Evolutionary conservation across 306 rosid species (phyloP), one percentile per base, ranked within the genome.

Genomic region (Glycine soja): DNA sequence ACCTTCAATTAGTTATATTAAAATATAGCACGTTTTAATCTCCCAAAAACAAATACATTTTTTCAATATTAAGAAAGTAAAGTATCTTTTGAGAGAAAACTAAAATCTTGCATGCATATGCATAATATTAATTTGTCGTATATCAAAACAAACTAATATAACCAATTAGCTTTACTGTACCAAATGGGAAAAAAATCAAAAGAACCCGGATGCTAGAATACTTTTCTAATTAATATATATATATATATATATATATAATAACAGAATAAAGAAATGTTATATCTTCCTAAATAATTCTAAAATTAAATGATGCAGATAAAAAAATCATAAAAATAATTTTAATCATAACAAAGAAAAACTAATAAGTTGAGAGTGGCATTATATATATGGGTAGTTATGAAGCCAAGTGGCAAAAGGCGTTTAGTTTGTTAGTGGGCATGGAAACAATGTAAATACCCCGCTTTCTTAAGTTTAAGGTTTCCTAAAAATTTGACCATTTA

Each of bases 401-500:
- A 2, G 54, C 73, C 73, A 68, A 45, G 54, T 68, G 73, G 73
- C 73, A 18, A 42, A 68, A 68, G 5, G 6, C 0, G 14, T 68
- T 16, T 43, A 68, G 54, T 68, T 43, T 9, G 16, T 68, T 67
- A 38, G 53, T 67, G 15, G 38, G 47, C n/a, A 68, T 47, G 73
- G 32, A 56, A 15, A 73, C 67, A 78, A 46, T 68, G 56, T 2
- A 56, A 72, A 64, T 65, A 15, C 16, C 65, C 11, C 46, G 4
- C 78, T 83, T 71, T 51, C 70, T 51, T 30, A 16, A 77, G 48
- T 46, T 75, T 24, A n/a, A 58, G 2, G n/a, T 59, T 75, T 76
- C 72, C 15, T 40, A 4, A 72, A 82, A 77, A 83, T 54, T 43
- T 84, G 81, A 88, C 84, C 92, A 72, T 80, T 83, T 83, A 70